Evolutionary conservation across 176 grass and related monocot species (phyloP).

Genomic region (Thalia dealbata): DNA sequence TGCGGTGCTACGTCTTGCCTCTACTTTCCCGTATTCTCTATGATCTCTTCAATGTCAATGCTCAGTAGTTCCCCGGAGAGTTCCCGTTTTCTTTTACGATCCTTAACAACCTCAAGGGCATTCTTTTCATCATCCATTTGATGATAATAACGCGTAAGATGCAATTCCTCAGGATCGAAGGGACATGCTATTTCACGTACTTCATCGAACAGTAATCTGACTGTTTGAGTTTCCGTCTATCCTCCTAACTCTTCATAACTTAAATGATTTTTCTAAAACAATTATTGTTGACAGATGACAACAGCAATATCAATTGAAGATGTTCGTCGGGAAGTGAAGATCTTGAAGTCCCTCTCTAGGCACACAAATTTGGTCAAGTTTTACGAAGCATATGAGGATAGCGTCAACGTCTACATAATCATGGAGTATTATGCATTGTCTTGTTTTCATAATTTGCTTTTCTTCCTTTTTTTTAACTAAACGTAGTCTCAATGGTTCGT

Average conservation of each 20-base stretch:
- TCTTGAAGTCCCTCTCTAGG: constrained; percentile 85
- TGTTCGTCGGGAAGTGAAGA: constrained; percentile 97
- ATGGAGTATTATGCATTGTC: constrained; percentile 92
- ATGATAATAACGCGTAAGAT: neutral
- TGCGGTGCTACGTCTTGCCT: constrained; percentile 24
- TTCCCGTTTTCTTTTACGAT: neutral
- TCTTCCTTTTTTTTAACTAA: neutral
- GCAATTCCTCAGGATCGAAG: neutral
- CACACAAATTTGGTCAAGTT: constrained; percentile 87
- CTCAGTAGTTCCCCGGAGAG: neutral
- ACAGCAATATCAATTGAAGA: constrained; percentile 97
- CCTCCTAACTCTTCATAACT: neutral
- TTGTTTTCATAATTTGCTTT: constrained; percentile 4
- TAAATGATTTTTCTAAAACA: neutral
- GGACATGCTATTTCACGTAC: neutral
- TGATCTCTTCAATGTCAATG: neutral
- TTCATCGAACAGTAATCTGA: neutral
- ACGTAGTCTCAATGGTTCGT: neutral
- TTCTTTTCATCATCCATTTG: neutral
- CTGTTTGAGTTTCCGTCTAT: neutral
- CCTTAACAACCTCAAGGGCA: neutral
- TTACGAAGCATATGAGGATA: constrained; percentile 97
- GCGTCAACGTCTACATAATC: constrained; percentile 86
- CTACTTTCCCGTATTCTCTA: neutral
- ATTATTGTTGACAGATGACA: constrained; percentile 59